Evolutionary conservation across 129 eudicot genomes (phyloP).

Genomic region (Helianthus tuberosus): DNA sequence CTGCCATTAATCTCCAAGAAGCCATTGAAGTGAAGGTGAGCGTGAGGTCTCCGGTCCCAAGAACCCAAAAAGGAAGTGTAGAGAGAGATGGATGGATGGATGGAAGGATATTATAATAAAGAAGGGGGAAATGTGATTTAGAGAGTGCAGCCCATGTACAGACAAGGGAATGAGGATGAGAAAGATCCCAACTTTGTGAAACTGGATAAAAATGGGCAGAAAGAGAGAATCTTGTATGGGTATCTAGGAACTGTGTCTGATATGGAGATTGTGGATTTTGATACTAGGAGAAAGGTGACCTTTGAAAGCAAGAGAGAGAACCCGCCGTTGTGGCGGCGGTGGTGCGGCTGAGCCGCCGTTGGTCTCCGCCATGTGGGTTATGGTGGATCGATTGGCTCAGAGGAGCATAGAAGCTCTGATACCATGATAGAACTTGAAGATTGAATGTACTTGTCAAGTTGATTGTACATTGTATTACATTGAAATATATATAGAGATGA

Average conservation of each 20-base stretch:
- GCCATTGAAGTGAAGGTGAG: slow-evolving; percentile 35
- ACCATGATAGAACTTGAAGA: too few relatives aligned
- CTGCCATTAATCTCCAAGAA: slow-evolving; percentile 32
- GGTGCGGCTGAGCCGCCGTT: too few relatives aligned
- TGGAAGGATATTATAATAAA: slow-evolving; percentile 9
- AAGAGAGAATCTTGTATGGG: slow-evolving; percentile 74
- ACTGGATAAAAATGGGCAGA: slow-evolving; percentile 70
- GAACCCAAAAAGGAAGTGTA: slow-evolving; percentile 24
- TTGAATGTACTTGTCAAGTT: too few relatives aligned
- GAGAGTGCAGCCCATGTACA: too few relatives aligned
- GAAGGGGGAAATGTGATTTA: not conserved
- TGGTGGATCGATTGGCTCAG: too few relatives aligned
- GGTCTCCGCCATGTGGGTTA: too few relatives aligned
- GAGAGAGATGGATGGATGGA: slow-evolving; percentile 24
- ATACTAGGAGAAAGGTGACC: slow-evolving; percentile 65
- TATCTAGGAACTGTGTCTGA: slow-evolving; percentile 78
- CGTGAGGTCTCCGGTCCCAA: slow-evolving; percentile 13
- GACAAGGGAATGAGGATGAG: too few relatives aligned
- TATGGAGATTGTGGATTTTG: slow-evolving; percentile 71
- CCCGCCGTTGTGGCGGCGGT: too few relatives aligned
- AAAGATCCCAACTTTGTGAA: too few relatives aligned
- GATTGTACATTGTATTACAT: too few relatives aligned
- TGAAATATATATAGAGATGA: too few relatives aligned
- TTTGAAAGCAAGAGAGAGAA: slow-evolving; percentile 67
- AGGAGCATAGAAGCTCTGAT: too few relatives aligned